Evolutionary conservation across 2,329 filamentous ascomycete species (phyloP), one percentile per base, ranked within the genome.

Genomic region (Beauveria pseudobassiana): DNA sequence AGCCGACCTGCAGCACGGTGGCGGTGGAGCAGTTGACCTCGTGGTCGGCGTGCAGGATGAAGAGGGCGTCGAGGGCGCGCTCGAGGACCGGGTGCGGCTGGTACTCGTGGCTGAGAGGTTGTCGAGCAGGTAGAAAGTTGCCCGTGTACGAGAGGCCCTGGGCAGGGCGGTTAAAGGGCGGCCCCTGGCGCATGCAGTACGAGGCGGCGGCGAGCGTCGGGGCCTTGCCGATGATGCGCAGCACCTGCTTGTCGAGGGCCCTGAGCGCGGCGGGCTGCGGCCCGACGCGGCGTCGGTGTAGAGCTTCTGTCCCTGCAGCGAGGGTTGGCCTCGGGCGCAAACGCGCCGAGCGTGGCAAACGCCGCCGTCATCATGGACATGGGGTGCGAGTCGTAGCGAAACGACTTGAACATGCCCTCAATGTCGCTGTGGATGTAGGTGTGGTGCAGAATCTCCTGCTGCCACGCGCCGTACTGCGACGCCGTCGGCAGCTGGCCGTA

Each of bases 1-100:
- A 82, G 8, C 82, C 81, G 22, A 84, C 81, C 62, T 84, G 80
- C 18, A 85, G 71, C 38, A 83, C 77, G 1, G 82, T 80, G 1
- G 82, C 81, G 0, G 82, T 84, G 2, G 80, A 81, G 67, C 81
- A 79, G 65, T 84, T 83, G 69, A 85, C 80, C 63, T 84, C 83
- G 67, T 86, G 82, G 65, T 86, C 83, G 2, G 81, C 79, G 64
- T 83, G 81, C 26, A 85, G 76, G 59, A 84, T 79, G 66, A 82
- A 82, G 3, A 85, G 75, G 6, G 76, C 75, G 59, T 84, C 80
- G 18, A 85, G 71, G n/a, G 77, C 77, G 64, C 76, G 77, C 54
- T 78, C 79, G 8, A 84, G 70, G 4, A 78, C 75, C 0, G 78
- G 76, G 62, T 83, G 77, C 0, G 82, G 81, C 20, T 70, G 70